phyloP scores from a whole-genome alignment of 1,284 basidiomycete genomes.

The Cerioporus squamosus region DNA sequence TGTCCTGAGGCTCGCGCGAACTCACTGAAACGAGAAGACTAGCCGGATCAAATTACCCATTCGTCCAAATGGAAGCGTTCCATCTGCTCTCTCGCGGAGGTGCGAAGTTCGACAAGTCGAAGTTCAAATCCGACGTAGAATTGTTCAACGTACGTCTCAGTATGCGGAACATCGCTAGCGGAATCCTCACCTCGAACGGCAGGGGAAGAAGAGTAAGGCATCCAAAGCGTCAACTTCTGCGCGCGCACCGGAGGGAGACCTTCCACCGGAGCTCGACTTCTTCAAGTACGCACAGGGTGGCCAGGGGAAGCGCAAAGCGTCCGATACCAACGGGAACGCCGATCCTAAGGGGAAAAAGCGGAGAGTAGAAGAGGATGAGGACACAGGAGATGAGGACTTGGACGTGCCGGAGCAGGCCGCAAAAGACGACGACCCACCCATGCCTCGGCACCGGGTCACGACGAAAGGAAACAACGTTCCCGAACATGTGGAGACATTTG shows the following conservation, averaged over 20 bases:
- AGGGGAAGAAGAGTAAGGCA: constrained; percentile 25
- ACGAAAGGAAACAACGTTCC: constrained; percentile 74
- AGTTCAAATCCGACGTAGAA: constrained; percentile 56
- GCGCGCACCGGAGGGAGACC: constrained; percentile 43
- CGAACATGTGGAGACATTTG: constrained; percentile 58
- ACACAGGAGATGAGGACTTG: constrained; percentile 22
- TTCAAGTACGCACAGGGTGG: constrained; percentile 79
- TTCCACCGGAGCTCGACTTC: constrained; percentile 86
- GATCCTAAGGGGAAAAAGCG: constrained; percentile 42
- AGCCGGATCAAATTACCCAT: too few relatives aligned
- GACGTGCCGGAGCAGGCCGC: constrained; percentile 37
- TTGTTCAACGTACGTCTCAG: constrained; percentile 66
- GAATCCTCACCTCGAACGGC: too few relatives aligned
- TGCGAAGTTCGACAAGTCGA: constrained; percentile 46
- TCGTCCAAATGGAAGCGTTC: constrained; percentile 31
- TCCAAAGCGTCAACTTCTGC: constrained; percentile 26
- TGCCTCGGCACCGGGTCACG: constrained; percentile 62
- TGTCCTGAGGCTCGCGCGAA: too few relatives aligned
- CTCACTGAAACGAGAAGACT: too few relatives aligned
- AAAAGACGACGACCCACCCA: constrained; percentile 34
- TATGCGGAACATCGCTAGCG: not conserved
- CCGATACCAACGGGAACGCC: constrained; percentile 14
- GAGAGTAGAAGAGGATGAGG: constrained; percentile 33
- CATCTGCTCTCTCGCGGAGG: constrained; percentile 36
- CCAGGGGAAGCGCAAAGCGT: constrained; percentile 46